Base-by-base conservation (phyloP, 2,329 filamentous ascomycete species). In the Mariannaea elegans region DNA sequence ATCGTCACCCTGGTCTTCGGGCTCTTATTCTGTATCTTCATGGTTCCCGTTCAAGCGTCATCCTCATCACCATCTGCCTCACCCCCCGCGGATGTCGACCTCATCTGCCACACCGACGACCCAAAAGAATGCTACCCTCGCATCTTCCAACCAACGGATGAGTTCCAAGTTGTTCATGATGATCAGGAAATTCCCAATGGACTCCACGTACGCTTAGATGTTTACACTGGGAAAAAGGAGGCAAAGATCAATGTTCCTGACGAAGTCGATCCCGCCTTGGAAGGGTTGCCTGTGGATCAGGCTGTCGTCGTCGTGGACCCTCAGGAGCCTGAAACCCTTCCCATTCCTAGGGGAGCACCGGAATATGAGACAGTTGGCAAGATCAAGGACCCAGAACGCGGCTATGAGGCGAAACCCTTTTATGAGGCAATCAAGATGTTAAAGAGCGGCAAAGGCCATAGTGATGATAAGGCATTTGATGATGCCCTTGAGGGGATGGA, bases 141-240 rank as follows among this genome's bases (percentile, higher is more conserved):
- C 46, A 63, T 88, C 2, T 91, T 91, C 61, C 79, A 84, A 55
- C 79, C 89, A 1, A 91, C 88, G 1, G 76, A 87, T 46, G 82
- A 89, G 56, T 91, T 91, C 64, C 87, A 90, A 72, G 69, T 76
- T 7, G 80, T 91, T 38, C 85, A 81, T 60, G 81, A 86, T 32
- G 89, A 89, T 65, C 89, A 91, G 72, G 83, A 89, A 34, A 71
- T 91, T 3, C 88, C 89, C 1, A 75, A 80, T 0, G 89, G 89
- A 6, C 81, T 91, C 4, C 89, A 91, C 71, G 82, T 91, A 50
- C 84, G 88, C 36, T 75, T 91, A 54, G 85, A 91, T 70, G 80
- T 91, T 45, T 81, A 81, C 65, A 88, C 87, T 0, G 88, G 89
- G 19, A 67, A 81, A 65, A 88, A 86, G 65, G 87, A 90, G 71